Evolutionary conservation across 495 filamentous ascomycete species (phyloP), one percentile per base, ranked within the genome.

Genomic region (Penicillium canariense): DNA sequence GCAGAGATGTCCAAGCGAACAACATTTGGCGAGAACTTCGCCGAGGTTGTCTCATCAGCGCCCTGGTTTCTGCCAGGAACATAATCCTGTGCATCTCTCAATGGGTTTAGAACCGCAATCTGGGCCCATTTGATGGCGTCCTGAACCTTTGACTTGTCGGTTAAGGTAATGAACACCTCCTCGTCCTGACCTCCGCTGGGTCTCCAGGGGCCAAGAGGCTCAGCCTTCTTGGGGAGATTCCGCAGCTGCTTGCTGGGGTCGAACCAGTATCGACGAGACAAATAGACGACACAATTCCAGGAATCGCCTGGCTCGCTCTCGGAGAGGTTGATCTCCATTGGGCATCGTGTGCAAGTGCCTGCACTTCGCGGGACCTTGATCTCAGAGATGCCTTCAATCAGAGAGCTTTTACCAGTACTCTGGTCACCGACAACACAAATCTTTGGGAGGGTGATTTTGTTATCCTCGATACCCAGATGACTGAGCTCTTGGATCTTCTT

Each of bases 401-500:
- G 68, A 2, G 86, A 90, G 3, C 81, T 86, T 58, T 96, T 96
- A 0, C 90, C 90, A 0, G 89, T 83, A 3, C 81, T 85, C 55
- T 95, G 90, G 50, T 94, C 89, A 1, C 90, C 90, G 1, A 92
- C 83, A 0, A 91, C 81, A 11, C 88, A 87, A 14, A 94, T 79
- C 56, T 89, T 89, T 0, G 90, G 89, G 0, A 94, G 70, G 2
- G 77, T 77, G 0, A 86, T 82, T 0, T 84, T 77, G 23, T 77
- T 78, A 36, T 78, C 71, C 25, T 81, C 78, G 7, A 81, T 77
- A 0, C 78, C 78, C 2, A 81, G 59, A 30, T 78, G 69, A 8
- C 74, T 67, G 0, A 81, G 59, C 15, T 71, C 68, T 50, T 78
- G 75, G 0, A 81, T 74, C n/a, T 68, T 73, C n/a, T 65, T 71